Conservation (phyloP, 2,329 filamentous ascomycete genomes). For the Pestalotiopsis sp. region DNA sequence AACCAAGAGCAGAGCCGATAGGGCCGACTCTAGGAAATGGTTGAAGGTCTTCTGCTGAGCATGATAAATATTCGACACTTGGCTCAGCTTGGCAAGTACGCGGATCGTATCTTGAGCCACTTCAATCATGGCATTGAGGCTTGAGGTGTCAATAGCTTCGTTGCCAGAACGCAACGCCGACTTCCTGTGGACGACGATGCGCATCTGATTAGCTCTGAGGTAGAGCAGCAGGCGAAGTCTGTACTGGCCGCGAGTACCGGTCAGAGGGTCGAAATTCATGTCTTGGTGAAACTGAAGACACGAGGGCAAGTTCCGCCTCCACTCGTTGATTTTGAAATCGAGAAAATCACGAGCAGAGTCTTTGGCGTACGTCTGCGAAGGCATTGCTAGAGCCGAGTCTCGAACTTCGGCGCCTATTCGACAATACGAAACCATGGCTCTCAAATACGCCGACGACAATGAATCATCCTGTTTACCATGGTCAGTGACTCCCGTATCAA, state of each 20-base stretch:
- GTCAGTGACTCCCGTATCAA: neutral
- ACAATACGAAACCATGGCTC: conserved; percentile 9
- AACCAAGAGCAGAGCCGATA: conserved; percentile 3
- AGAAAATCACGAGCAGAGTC: conserved; percentile 8
- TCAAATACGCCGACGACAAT: conserved; percentile 1
- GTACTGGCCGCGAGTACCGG: conserved; percentile 7
- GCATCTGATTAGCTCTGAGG: conserved; percentile 11
- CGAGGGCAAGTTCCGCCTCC: conserved; percentile 1
- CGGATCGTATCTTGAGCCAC: conserved; percentile 11
- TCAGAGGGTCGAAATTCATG: conserved; percentile 2
- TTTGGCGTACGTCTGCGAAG: conserved; percentile 1
- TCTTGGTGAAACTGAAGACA: neutral
- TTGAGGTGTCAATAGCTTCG: conserved; percentile 2
- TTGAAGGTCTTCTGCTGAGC: conserved; percentile 11
- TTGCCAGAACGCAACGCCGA: neutral
- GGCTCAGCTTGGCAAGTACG: conserved; percentile 1
- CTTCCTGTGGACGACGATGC: conserved; percentile 6
- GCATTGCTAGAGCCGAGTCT: conserved; percentile 3
- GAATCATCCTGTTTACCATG: neutral
- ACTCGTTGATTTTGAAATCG: conserved; percentile 5
- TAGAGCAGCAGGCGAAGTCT: conserved; percentile 8
- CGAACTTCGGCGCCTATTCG: conserved; percentile 10
- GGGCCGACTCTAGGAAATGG: conserved; percentile 10
- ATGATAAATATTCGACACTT: conserved; percentile 9
- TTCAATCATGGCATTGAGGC: conserved; percentile 4